Conservation (phyloP, 257 asterid species). For the Scutellaria baicalensis region DNA sequence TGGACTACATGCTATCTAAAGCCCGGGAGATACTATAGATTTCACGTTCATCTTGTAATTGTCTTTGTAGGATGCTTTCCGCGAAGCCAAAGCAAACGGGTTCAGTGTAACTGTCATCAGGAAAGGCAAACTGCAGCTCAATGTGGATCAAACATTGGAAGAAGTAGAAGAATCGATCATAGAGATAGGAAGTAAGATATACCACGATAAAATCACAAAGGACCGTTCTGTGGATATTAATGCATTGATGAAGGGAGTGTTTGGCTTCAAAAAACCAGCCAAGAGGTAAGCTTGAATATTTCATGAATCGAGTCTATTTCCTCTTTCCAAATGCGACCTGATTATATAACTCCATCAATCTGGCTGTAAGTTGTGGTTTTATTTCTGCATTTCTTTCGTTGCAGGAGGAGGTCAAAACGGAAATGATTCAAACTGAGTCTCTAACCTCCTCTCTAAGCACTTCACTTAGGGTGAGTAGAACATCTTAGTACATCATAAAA, state of each 20-base stretch:
- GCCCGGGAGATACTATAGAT: background rate
- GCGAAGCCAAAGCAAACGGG: conserved; percentile 83
- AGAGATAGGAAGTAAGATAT: conserved; percentile 82
- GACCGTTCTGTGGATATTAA: conserved; percentile 66
- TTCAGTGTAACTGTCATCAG: conserved; percentile 84
- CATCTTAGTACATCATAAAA: too few relatives aligned
- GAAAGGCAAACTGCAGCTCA: conserved; percentile 76
- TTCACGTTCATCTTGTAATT: background rate
- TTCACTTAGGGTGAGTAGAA: too few relatives aligned
- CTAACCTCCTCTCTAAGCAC: too few relatives aligned
- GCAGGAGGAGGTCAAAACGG: background rate
- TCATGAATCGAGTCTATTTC: background rate
- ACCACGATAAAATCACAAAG: conserved; percentile 69
- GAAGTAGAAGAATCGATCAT: conserved; percentile 77
- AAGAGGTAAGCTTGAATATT: conserved; percentile 43
- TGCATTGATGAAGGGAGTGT: conserved; percentile 78
- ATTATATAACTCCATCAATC: background rate
- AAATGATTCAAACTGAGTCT: background rate
- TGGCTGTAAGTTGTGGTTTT: background rate
- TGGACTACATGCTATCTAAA: background rate
- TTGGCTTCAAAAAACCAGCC: conserved; percentile 50
- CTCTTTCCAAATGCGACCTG: background rate
- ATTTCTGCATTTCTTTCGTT: background rate
- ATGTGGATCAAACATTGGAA: conserved; percentile 77
- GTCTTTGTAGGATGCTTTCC: conserved; percentile 73